These are phyloP conservation scores for Sclerotinia borealis DNA, from an alignment of 2,329 filamentous ascomycete species.

Conservation along the genomic window DNA sequence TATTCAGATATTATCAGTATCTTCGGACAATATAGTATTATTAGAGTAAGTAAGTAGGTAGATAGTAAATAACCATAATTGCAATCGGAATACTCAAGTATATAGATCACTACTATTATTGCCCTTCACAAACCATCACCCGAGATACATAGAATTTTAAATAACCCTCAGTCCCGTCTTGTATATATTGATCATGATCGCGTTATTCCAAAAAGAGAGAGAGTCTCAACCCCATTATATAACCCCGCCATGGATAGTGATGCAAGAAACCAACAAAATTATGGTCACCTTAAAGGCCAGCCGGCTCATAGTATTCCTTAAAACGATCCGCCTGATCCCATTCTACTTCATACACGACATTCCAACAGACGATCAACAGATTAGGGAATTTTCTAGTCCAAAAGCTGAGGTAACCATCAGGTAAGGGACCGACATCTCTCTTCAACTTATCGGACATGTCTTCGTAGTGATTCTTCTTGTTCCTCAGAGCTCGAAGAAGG, in stretches of 20 bases:
- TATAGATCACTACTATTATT: not conserved
- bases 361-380: constrained; percentile 60
- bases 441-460: constrained; percentile 84
- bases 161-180: not conserved
- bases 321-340: constrained; percentile 53
- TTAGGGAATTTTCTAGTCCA: constrained; percentile 63
- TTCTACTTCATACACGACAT: constrained; percentile 50
- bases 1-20: not conserved
- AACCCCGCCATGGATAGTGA: not conserved
- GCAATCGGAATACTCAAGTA: not conserved
- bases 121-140: not conserved
- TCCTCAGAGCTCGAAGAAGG: constrained; percentile 78
- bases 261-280: not conserved
- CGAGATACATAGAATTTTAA: not conserved
- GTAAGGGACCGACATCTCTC: constrained; percentile 55
- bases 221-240: not conserved
- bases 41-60: not conserved
- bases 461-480: constrained; percentile 97
- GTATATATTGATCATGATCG: not conserved
- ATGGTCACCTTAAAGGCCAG: constrained; percentile 9
- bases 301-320: constrained; percentile 60
- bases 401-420: constrained; percentile 61
- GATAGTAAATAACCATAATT: too few species aligned
- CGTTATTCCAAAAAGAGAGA: not conserved
- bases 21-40: not conserved